Evolutionary conservation across 768 basidiomycete genomes (phyloP).

Genomic region (Termitomyces sp.): DNA sequence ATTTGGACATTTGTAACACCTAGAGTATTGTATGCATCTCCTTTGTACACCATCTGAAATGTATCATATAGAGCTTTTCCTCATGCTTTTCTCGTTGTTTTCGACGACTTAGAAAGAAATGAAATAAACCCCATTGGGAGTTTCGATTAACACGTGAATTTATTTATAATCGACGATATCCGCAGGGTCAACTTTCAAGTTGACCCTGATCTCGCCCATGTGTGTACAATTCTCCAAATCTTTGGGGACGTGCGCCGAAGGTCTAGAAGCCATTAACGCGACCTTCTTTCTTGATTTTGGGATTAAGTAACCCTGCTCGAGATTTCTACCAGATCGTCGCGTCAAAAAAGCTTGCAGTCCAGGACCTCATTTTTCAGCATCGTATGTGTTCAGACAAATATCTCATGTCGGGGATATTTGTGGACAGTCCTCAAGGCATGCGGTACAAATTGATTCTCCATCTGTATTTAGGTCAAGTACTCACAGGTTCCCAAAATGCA

Average conservation of each 20-base stretch:
- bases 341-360: not conserved
- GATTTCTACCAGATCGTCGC: too few species aligned
- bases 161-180: not conserved
- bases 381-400: too few species aligned
- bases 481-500: too few species aligned
- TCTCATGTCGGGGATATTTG: too few species aligned
- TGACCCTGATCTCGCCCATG: not conserved
- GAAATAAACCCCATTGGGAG: too few species aligned
- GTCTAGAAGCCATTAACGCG: not conserved
- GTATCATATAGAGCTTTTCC: too few species aligned
- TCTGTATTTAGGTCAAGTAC: too few species aligned
- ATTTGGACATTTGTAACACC: conserved; percentile 4
- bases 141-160: not conserved
- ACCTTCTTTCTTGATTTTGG: not conserved
- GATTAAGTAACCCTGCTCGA: not conserved
- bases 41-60: not conserved
- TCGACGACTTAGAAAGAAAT: too few species aligned
- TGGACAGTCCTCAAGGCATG: too few species aligned
- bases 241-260: not conserved
- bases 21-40: not conserved
- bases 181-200: not conserved
- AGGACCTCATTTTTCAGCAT: not conserved
- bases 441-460: too few species aligned
- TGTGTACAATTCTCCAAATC: not conserved
- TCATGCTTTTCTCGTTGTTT: not conserved